A percentile compares a stretch with the other conserved stretches of the same genome.
Evolutionary conservation across 1,139 yeast species (phyloP).

Genomic region (Hyphopichia pseudoburtonii): DNA sequence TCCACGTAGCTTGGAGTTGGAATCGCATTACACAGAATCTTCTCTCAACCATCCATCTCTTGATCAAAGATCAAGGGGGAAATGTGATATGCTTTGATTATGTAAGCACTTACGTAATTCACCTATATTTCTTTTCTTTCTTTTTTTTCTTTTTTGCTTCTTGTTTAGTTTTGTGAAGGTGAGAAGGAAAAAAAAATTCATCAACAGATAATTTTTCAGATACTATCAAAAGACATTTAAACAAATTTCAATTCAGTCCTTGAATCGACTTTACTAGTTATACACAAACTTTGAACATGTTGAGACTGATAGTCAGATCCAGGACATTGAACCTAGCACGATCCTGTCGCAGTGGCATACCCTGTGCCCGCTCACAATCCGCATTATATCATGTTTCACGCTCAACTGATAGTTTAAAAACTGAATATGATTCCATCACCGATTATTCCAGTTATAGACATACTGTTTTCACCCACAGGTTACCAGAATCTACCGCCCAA

Average conservation of each 20-base stretch:
- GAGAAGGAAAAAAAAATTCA: not conserved
- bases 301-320: constrained; percentile 9
- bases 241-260: no score
- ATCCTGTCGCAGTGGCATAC: constrained; percentile 7
- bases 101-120: not conserved
- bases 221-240: not conserved
- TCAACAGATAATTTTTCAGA: not conserved
- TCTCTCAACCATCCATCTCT: no score
- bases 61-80: no score
- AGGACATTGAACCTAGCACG: constrained; percentile 8
- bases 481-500: constrained; percentile 50
- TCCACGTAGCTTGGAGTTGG: no score
- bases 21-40: no score
- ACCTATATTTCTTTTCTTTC: not conserved
- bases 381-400: constrained; percentile 23
- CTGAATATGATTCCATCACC: constrained; percentile 30
- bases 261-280: no score
- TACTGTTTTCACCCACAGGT: constrained; percentile 46
- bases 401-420: constrained; percentile 24
- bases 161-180: not conserved
- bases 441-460: constrained; percentile 45
- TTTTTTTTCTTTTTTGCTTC: no score
- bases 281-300: constrained; percentile 4
- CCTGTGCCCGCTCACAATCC: not conserved
- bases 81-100: no score